Percentiles rank a stretch among this genome's conserved stretches.
phyloP scores from a whole-genome alignment of 1,284 basidiomycete species.

The Papiliotrema nemorosa region DNA sequence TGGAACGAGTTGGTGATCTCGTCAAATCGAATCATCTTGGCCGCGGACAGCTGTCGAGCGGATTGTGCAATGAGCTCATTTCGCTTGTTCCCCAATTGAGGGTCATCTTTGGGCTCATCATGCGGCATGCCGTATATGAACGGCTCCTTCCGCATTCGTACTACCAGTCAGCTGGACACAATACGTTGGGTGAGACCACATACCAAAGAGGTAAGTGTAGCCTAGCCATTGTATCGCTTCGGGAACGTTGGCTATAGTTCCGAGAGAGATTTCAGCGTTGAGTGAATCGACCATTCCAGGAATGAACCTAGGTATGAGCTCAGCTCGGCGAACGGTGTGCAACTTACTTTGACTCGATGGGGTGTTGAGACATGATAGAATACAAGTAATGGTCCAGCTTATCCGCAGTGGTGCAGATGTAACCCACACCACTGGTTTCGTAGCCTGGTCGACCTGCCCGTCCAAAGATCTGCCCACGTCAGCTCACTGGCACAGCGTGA shows the following conservation, averaged over 20 bases:
- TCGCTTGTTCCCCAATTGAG: conserved; percentile 70
- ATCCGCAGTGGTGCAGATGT: conserved; percentile 91
- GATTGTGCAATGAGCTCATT: conserved; percentile 68
- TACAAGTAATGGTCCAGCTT: conserved; percentile 91
- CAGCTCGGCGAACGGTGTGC: background rate
- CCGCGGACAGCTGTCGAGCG: conserved; percentile 66
- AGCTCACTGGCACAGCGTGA: no score
- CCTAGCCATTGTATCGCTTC: conserved; percentile 96
- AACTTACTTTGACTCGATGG: conserved; percentile 90
- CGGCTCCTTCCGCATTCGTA: conserved; percentile 92
- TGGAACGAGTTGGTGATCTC: conserved; percentile 60
- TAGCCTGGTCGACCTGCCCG: conserved; percentile 95
- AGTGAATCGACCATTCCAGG: conserved; percentile 84
- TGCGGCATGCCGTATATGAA: conserved; percentile 84
- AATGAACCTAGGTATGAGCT: conserved; percentile 61
- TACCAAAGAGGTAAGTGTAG: conserved; percentile 85
- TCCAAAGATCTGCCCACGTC: conserved; percentile 68
- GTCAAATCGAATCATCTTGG: conserved; percentile 82
- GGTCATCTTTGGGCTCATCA: conserved; percentile 71
- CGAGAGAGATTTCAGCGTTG: conserved; percentile 93
- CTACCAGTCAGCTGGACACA: conserved; percentile 49
- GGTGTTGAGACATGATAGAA: conserved; percentile 73
- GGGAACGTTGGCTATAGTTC: conserved; percentile 81
- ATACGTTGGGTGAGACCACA: conserved; percentile 5
- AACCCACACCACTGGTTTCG: conserved; percentile 93